Evolutionary conservation across 2,329 filamentous ascomycete genomes (phyloP), one percentile per base, ranked within the genome.

Genomic region (Cercospora berteroae): DNA sequence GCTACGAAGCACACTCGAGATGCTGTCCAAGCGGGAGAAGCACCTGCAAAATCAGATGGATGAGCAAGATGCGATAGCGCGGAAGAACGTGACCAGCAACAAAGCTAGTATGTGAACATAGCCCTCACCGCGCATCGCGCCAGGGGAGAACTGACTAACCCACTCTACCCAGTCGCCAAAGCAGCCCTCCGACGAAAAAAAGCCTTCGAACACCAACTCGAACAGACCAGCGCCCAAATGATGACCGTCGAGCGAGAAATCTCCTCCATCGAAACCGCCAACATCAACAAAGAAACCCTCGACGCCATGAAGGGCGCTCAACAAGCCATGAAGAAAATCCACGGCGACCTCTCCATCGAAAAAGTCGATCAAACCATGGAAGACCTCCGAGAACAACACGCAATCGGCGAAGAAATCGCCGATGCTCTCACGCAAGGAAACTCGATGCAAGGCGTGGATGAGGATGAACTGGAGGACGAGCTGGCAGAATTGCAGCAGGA

Each of bases 331-430:
- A 90, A 94, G 83, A 84, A 90, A 71, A 99, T 99, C 74, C 93
- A 98, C 79, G 90, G 89, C 74, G 91, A 91, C 71, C 88, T 98
- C 72, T 97, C 92, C 59, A 91, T 95, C 71, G 93, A 97, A 75
- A 95, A 96, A 82, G 94, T 99, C 70, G 94, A 98, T 80, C 87
- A 92, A 79, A 94, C 92, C 63, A 97, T 98, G 94, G 94, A 97
- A 77, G 87, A 90, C 79, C 85, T 99, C 70, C 88, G 92, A 74
- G 94, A 98, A 80, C 93, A 97, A 80, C 95, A 97, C 81, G 90
- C 88, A 64, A 89, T 98, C 79, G 94, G 92, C 83, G 90, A 97
- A 79, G 94, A 99, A 79, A 97, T 99, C 77, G 90, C 90, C 76
- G 87, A 88, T 73, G 93, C 91, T 50, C 95, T 99, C 75, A 92